Percentiles rank a stretch among this genome's conserved stretches.
These are phyloP conservation scores for Amorphotheca resinae DNA, from an alignment of 495 filamentous ascomycete genomes.

Conservation along the genomic window DNA sequence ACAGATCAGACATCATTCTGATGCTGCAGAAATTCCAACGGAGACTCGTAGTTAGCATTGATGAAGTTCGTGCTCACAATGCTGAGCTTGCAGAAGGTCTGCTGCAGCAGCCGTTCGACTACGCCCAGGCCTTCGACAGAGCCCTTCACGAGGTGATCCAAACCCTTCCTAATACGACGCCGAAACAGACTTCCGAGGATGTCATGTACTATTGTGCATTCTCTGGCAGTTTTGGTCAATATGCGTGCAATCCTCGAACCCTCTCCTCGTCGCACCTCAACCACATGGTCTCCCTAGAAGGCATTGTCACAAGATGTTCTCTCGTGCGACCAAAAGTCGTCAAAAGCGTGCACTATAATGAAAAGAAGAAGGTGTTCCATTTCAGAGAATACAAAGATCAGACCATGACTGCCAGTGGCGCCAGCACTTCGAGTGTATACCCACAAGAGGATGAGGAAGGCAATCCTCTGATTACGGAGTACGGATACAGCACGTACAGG, in stretches of 20 bases:
- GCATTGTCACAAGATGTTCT: conserved; percentile 93
- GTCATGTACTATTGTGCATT: conserved; percentile 85
- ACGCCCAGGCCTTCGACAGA: conserved; percentile 69
- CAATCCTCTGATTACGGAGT: conserved; percentile 77
- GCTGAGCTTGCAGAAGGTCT: conserved; percentile 81
- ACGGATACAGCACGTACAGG: conserved; percentile 87
- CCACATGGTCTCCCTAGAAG: conserved; percentile 92
- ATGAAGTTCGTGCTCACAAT: conserved; percentile 86
- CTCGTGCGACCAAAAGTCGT: conserved; percentile 93
- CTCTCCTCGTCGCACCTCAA: conserved; percentile 81
- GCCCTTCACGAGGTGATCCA: conserved; percentile 81
- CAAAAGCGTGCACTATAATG: conserved; percentile 93
- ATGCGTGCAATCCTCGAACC: conserved; percentile 87
- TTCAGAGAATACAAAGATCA: conserved; percentile 85
- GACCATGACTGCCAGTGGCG: conserved; percentile 85
- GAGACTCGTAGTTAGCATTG: conserved; percentile 74
- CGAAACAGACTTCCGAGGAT: conserved; percentile 37
- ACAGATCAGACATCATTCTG: conserved; percentile 74
- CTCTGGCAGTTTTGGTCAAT: conserved; percentile 88
- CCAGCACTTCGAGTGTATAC: conserved; percentile 80
- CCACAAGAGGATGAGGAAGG: conserved; percentile 86
- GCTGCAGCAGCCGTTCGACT: conserved; percentile 79
- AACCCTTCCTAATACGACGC: conserved; percentile 49
- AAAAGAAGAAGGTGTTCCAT: conserved; percentile 69
- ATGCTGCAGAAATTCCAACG: conserved; percentile 85